A percentile compares a stretch with the other conserved stretches of the same genome.
phyloP scores from a whole-genome alignment of 108 stramenopile genomes.

The Fragilariopsis cylindrus region DNA sequence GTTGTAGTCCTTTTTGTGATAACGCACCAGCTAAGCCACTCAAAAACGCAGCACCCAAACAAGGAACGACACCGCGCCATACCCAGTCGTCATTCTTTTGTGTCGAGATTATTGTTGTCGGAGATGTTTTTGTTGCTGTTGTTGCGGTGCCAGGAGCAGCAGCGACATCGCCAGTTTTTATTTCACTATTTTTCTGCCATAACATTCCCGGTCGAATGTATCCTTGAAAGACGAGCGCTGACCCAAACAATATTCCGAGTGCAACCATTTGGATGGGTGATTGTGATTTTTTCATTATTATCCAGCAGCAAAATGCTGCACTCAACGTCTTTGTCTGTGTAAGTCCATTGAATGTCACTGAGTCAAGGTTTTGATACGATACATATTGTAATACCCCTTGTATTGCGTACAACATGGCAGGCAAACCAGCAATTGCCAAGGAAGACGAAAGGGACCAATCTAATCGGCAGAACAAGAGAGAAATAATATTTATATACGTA shows the following conservation, averaged over 20 bases:
- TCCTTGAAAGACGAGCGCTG: slow-evolving; percentile 74
- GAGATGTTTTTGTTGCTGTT: slow-evolving; percentile 3
- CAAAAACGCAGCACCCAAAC: slow-evolving; percentile 69
- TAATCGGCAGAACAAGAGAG: slow-evolving; percentile 1
- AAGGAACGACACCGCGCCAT: slow-evolving; percentile 61
- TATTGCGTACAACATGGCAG: slow-evolving; percentile 83
- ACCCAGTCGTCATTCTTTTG: slow-evolving; percentile 10
- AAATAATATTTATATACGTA: neutral
- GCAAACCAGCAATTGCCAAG: slow-evolving; percentile 67
- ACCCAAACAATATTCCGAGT: slow-evolving; percentile 64
- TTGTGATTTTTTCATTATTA: slow-evolving; percentile 82
- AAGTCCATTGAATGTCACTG: slow-evolving; percentile 84
- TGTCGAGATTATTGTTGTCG: slow-evolving; percentile 9
- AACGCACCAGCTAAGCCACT: slow-evolving; percentile 87
- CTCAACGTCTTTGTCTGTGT: slow-evolving; percentile 88
- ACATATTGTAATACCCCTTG: slow-evolving; percentile 78
- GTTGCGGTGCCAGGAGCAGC: neutral
- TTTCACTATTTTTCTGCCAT: slow-evolving; percentile 25
- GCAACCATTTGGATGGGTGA: slow-evolving; percentile 78
- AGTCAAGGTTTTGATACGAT: slow-evolving; percentile 83
- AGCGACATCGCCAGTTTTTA: neutral
- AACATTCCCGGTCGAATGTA: slow-evolving; percentile 27
- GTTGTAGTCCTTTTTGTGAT: slow-evolving; percentile 82
- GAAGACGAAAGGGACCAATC: slow-evolving; percentile 63
- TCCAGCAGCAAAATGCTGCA: slow-evolving; percentile 88